A percentile compares a stretch with the other conserved stretches of the same genome.
These are phyloP conservation scores for Diversispora eburnea DNA, from an alignment of 192 early-diverging fungal genomes.

Conservation along the genomic window DNA sequence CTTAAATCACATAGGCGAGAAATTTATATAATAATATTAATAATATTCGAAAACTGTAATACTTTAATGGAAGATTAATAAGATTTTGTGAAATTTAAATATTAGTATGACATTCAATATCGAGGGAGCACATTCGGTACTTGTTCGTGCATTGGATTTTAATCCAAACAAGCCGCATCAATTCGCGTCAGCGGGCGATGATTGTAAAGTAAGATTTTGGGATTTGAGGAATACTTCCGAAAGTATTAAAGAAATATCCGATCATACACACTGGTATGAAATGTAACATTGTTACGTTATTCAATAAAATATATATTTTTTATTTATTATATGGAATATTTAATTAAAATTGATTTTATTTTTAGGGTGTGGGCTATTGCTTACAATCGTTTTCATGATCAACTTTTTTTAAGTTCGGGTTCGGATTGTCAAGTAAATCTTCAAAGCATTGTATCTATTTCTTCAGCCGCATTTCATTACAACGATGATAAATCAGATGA, in stretches of 20 bases:
- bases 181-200: conserved; percentile 83
- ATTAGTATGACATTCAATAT: conserved; percentile 48
- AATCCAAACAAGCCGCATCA: conserved; percentile 86
- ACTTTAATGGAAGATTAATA: too few relatives aligned
- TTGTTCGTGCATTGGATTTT: conserved; percentile 71
- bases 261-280: conserved; percentile 83
- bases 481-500: conserved; percentile 33
- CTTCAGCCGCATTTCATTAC: conserved; percentile 63
- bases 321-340: neutral
- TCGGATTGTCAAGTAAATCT: conserved; percentile 87
- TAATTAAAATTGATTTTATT: conserved; percentile 2
- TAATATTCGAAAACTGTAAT: too few relatives aligned
- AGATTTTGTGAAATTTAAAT: neutral
- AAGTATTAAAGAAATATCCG: conserved; percentile 63
- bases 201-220: conserved; percentile 86
- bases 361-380: conserved; percentile 75
- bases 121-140: conserved; percentile 67
- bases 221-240: conserved; percentile 59
- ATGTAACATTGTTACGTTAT: too few relatives aligned
- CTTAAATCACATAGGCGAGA: conserved; percentile 48
- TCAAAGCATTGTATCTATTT: conserved; percentile 80
- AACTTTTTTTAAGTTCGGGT: conserved; percentile 80
- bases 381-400: conserved; percentile 91
- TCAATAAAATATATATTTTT: neutral
- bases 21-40: neutral